phyloP scores from a whole-genome alignment of 2,329 filamentous ascomycete genomes.

The Hypoxylon sp. region DNA sequence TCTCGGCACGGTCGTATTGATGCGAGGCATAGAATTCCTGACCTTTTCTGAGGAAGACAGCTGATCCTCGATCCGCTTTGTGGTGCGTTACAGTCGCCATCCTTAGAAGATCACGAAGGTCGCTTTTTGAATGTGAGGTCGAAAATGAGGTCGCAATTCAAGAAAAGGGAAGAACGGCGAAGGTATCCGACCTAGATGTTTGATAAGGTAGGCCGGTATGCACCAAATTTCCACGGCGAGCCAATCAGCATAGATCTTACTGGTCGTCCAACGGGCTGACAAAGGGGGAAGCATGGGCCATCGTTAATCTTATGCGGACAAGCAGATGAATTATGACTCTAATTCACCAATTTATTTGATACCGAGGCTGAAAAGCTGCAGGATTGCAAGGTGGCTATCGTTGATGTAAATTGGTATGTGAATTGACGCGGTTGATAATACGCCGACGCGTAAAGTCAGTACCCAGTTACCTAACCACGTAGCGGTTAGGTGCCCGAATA shows the following conservation, averaged over 20 bases:
- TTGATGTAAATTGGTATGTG: background rate
- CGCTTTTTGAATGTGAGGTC: background rate
- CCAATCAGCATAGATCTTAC: background rate
- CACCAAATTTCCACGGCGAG: background rate
- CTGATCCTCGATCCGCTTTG: background rate
- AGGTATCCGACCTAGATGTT: background rate
- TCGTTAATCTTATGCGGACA: background rate
- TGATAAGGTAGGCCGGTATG: background rate
- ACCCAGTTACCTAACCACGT: too few relatives aligned
- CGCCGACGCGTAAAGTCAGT: conserved; percentile 34
- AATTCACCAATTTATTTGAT: background rate
- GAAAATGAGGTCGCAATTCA: background rate
- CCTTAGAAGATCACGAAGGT: background rate
- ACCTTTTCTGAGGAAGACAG: conserved; percentile 19
- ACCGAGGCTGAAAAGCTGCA: background rate
- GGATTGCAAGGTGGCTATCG: background rate
- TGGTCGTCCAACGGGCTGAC: background rate
- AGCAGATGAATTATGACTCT: background rate
- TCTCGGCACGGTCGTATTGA: conserved; percentile 21
- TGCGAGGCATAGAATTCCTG: conserved; percentile 13
- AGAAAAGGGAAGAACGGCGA: background rate
- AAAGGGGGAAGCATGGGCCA: background rate
- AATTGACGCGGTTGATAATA: conserved; percentile 9
- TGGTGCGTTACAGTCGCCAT: conserved; percentile 16
- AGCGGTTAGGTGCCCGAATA: background rate